These are phyloP conservation scores for Hypocreales sp. DNA, from an alignment of 2,329 filamentous ascomycete genomes.

Conservation along the genomic window DNA sequence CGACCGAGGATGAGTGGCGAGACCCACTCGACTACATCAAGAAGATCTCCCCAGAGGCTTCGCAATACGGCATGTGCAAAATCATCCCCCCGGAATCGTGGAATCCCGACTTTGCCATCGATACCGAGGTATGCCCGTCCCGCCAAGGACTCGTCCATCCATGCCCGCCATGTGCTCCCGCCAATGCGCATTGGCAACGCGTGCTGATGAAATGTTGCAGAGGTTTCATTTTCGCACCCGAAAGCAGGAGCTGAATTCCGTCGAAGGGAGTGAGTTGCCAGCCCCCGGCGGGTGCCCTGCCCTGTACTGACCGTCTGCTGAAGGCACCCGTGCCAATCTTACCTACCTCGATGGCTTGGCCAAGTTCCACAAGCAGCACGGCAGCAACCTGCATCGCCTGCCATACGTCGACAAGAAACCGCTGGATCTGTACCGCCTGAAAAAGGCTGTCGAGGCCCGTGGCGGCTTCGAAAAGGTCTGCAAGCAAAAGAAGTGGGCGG, in stretches of 20 bases:
- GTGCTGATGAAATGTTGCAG: slow-evolving; percentile 36
- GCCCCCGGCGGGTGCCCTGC: not conserved
- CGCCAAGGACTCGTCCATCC: no score
- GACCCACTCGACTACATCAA: slow-evolving; percentile 89
- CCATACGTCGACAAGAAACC: slow-evolving; percentile 97
- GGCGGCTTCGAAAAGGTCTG: slow-evolving; percentile 95
- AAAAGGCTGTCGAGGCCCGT: slow-evolving; percentile 88
- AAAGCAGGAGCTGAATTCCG: slow-evolving; percentile 91
- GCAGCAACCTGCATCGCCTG: slow-evolving; percentile 82
- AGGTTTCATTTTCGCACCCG: slow-evolving; percentile 93
- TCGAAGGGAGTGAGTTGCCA: slow-evolving; percentile 73
- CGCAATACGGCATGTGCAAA: slow-evolving; percentile 84
- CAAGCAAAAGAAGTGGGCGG: slow-evolving; percentile 97
- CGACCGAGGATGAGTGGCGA: slow-evolving; percentile 86
- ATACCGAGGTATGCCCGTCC: slow-evolving; percentile 60
- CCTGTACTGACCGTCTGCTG: not conserved
- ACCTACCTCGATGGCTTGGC: slow-evolving; percentile 89
- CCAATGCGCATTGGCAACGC: no score
- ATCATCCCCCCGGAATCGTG: slow-evolving; percentile 87
- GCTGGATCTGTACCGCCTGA: slow-evolving; percentile 85
- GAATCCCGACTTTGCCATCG: slow-evolving; percentile 91
- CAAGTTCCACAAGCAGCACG: slow-evolving; percentile 95
- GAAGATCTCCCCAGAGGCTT: slow-evolving; percentile 77
- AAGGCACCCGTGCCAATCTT: slow-evolving; percentile 85
- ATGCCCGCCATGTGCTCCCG: no score